Evolutionary conservation across 169 alveolate genomes (phyloP).

Genomic region (Plasmodium coatneyi): DNA sequence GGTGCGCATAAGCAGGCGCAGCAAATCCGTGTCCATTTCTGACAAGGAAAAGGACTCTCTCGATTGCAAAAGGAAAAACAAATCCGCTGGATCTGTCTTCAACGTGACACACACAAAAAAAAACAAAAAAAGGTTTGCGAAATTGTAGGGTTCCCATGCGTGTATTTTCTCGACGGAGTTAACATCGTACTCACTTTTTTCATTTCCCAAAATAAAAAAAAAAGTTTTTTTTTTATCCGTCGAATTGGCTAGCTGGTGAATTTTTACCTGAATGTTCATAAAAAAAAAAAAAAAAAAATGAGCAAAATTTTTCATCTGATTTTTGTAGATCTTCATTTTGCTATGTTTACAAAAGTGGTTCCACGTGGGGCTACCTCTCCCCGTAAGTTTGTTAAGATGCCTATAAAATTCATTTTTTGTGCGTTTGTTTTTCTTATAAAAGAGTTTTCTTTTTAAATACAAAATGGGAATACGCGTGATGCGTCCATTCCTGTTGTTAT

Average conservation of each 20-base stretch:
- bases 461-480: not conserved
- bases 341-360: slow-evolving; percentile 15
- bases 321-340: slow-evolving; percentile 45
- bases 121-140: slow-evolving; percentile 25
- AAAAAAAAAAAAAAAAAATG: slow-evolving; percentile 38
- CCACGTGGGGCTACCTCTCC: not conserved
- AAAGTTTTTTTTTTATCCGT: slow-evolving; percentile 4
- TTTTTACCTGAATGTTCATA: slow-evolving; percentile 27
- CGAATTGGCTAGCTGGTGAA: slow-evolving; percentile 12
- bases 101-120: slow-evolving; percentile 13
- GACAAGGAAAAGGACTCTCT: slow-evolving; percentile 1
- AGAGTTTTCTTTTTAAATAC: slow-evolving; percentile 20
- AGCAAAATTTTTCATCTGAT: slow-evolving; percentile 9
- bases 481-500: not conserved
- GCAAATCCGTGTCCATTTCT: slow-evolving; percentile 8
- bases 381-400: not conserved
- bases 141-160: not conserved
- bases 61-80: slow-evolving; percentile 21
- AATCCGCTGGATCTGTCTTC: not conserved
- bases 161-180: not conserved
- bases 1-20: not conserved
- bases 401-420: slow-evolving; percentile 23
- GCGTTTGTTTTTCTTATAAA: slow-evolving; percentile 31
- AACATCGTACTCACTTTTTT: not conserved
- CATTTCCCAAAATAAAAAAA: slow-evolving; percentile 23